phyloP scores from a whole-genome alignment of 78 protist genomes.

The Speleostelium caveatum region DNA sequence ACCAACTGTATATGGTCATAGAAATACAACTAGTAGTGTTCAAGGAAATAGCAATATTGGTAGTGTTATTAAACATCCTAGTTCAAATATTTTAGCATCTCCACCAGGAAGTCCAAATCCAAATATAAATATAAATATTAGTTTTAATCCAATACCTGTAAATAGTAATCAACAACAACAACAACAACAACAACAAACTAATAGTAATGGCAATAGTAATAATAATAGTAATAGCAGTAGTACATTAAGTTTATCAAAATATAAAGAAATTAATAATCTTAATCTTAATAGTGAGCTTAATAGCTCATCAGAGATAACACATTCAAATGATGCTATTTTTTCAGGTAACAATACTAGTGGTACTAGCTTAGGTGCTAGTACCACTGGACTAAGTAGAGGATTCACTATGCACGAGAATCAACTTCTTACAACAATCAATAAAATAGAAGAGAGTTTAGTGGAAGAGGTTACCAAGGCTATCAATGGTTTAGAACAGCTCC shows the following conservation, averaged over 20 bases:
- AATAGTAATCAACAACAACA: background rate
- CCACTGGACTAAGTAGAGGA: no score
- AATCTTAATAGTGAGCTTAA: no score
- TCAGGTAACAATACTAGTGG: no score
- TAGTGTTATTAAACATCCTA: background rate
- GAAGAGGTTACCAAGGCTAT: constrained; percentile 44
- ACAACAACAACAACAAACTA: background rate
- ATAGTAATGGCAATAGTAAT: background rate
- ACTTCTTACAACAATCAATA: no score
- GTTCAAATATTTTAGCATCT: no score
- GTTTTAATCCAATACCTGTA: background rate
- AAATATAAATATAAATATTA: background rate
- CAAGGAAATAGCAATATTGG: background rate
- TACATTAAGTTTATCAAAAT: background rate
- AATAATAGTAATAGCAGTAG: background rate
- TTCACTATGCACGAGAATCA: no score
- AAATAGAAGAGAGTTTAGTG: no score
- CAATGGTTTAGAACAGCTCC: constrained; percentile 29
- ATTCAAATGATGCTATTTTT: no score
- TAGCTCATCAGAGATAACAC: no score
- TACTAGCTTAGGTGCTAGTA: no score
- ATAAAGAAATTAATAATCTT: no score
- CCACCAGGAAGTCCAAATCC: background rate
- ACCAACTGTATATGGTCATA: background rate
- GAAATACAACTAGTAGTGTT: background rate